A percentile compares a stretch with the other conserved stretches of the same genome.
Conservation (phyloP, 192 early-diverging fungal genomes). For the Rhizoclosmatium sp. region DNA sequence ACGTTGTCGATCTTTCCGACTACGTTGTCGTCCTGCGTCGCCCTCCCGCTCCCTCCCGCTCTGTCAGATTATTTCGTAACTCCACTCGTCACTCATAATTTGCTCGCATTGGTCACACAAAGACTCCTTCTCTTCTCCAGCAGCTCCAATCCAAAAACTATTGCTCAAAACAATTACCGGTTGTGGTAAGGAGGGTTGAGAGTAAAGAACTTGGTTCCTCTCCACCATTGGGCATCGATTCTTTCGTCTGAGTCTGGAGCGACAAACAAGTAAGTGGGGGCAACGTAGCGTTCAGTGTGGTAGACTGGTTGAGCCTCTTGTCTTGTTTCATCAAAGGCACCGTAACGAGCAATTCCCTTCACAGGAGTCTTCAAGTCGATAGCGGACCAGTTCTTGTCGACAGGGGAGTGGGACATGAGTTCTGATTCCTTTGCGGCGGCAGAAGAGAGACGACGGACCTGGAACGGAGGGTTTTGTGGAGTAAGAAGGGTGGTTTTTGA, state of each 20-base stretch:
- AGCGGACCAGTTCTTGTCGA: conserved; percentile 41
- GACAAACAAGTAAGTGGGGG: conserved; percentile 71
- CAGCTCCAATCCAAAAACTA: too few relatives aligned
- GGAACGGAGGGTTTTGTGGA: conserved; percentile 7
- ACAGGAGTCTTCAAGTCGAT: conserved; percentile 58
- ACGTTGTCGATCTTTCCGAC: not conserved
- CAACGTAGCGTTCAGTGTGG: conserved; percentile 83
- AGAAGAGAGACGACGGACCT: conserved; percentile 71
- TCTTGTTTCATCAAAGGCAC: conserved; percentile 62
- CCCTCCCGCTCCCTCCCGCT: too few relatives aligned
- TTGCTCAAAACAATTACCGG: conserved; percentile 17
- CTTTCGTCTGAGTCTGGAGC: conserved; percentile 57
- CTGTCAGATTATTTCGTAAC: too few relatives aligned
- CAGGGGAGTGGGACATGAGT: conserved; percentile 83
- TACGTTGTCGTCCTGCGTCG: too few relatives aligned
- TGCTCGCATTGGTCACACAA: too few relatives aligned
- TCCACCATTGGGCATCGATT: conserved; percentile 62
- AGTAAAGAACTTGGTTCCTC: conserved; percentile 60
- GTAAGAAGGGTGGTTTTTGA: not conserved
- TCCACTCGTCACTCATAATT: too few relatives aligned
- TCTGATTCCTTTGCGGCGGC: conserved; percentile 76
- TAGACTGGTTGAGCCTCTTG: conserved; percentile 86
- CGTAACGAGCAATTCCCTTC: conserved; percentile 52
- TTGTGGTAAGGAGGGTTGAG: conserved; percentile 50
- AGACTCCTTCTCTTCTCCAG: too few relatives aligned